Conservation (phyloP, 768 basidiomycete species). For the Tulasnella sp. region DNA sequence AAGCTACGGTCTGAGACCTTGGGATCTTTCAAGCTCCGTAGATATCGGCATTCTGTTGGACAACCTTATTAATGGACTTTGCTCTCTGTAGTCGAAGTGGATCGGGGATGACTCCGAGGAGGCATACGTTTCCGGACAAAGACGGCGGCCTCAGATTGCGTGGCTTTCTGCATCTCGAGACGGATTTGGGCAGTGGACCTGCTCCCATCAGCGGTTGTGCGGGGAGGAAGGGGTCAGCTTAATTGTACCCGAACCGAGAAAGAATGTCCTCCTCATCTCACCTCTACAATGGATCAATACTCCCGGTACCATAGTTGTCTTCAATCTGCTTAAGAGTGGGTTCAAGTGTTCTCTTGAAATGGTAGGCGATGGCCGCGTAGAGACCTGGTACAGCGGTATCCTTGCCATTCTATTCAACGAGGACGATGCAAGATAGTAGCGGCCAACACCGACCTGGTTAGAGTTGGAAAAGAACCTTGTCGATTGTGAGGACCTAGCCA, state of each 20-base stretch:
- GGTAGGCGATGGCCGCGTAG: constrained; percentile 98
- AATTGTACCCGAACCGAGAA: background rate
- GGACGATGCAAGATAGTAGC: background rate
- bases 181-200: constrained; percentile 88
- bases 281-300: constrained; percentile 86
- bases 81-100: constrained; percentile 61
- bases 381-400: constrained; percentile 95
- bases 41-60: constrained; percentile 79
- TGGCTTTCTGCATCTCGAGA: constrained; percentile 97
- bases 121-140: constrained; percentile 41
- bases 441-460: background rate
- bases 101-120: background rate
- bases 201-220: constrained; percentile 75
- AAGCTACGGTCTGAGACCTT: constrained; percentile 98
- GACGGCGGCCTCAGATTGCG: constrained; percentile 97
- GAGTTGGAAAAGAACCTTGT: constrained; percentile 53
- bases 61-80: constrained; percentile 90
- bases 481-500: constrained; percentile 90
- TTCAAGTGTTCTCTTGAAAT: constrained; percentile 87
- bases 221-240: constrained; percentile 2
- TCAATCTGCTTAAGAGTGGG: constrained; percentile 90
- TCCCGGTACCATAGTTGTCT: constrained; percentile 81
- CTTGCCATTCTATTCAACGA: constrained; percentile 64
- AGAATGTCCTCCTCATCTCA: constrained; percentile 52
- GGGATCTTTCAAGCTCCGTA: constrained; percentile 88